phyloP scores from a whole-genome alignment of 495 filamentous ascomycete species.

The Venustampulla echinocandica region DNA sequence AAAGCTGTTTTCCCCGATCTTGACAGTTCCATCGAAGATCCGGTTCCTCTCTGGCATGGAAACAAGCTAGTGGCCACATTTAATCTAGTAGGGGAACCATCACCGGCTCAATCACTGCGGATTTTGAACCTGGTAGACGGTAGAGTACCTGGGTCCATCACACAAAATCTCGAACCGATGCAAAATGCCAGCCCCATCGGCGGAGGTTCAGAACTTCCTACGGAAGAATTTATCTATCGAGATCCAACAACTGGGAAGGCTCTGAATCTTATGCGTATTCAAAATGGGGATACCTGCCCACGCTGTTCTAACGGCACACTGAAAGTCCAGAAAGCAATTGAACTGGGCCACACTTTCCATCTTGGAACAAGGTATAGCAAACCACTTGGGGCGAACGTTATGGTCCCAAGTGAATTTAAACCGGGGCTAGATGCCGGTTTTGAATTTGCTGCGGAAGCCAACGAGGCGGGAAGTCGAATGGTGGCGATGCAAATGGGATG shows the following conservation, averaged over 20 bases:
- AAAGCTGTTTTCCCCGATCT: constrained; percentile 65
- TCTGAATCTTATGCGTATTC: constrained; percentile 54
- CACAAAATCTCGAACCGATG: background rate
- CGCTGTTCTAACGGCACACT: constrained; percentile 56
- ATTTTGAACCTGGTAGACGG: constrained; percentile 48
- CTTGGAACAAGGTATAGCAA: constrained; percentile 82
- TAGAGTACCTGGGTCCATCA: constrained; percentile 27
- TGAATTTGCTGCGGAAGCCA: constrained; percentile 13
- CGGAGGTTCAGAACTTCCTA: background rate
- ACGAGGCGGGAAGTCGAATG: constrained; percentile 2
- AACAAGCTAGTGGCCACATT: background rate
- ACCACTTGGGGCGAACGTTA: constrained; percentile 56
- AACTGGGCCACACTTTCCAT: constrained; percentile 92
- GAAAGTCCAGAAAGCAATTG: constrained; percentile 63
- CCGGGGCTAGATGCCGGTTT: background rate
- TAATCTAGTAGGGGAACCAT: too few species aligned
- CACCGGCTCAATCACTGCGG: constrained; percentile 2
- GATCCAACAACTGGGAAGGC: constrained; percentile 19
- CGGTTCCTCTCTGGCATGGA: constrained; percentile 42
- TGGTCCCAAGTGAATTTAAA: constrained; percentile 21
- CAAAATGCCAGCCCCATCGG: background rate
- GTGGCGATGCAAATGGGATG: constrained; percentile 85
- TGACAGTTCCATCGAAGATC: constrained; percentile 60
- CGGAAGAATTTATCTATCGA: background rate
- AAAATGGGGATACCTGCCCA: constrained; percentile 62